phyloP scores from a whole-genome alignment of 768 basidiomycete genomes.

The Mycena polygramma region DNA sequence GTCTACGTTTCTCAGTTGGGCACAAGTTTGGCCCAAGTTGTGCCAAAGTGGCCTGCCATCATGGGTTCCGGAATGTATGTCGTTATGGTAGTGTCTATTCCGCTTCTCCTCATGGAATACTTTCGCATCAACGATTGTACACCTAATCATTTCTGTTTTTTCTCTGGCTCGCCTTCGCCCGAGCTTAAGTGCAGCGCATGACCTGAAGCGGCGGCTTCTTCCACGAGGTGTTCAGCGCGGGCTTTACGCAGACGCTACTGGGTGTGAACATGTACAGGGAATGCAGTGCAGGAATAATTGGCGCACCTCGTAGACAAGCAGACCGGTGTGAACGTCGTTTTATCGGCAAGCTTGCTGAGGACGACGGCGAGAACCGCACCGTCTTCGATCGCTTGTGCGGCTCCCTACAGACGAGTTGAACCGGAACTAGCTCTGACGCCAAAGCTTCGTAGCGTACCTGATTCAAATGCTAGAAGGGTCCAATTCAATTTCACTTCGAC shows the following conservation, averaged over 20 bases:
- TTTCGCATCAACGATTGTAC: too few species aligned
- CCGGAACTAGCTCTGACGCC: background rate
- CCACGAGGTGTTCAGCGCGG: constrained; percentile 38
- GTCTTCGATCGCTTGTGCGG: constrained; percentile 58
- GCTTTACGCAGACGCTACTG: constrained; percentile 38
- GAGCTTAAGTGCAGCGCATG: too few species aligned
- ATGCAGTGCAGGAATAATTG: background rate
- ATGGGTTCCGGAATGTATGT: too few species aligned
- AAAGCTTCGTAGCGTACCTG: constrained; percentile 16
- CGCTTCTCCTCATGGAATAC: too few species aligned
- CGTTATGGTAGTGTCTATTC: too few species aligned
- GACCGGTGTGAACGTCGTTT: constrained; percentile 29
- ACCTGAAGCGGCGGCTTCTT: constrained; percentile 39
- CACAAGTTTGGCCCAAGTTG: too few species aligned
- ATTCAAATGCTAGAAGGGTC: constrained; percentile 21
- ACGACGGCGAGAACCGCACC: constrained; percentile 50
- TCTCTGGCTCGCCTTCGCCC: too few species aligned
- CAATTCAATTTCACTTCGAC: background rate
- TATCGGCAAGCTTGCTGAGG: constrained; percentile 36
- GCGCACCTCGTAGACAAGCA: constrained; percentile 39
- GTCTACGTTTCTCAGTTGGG: too few species aligned
- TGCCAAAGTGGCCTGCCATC: too few species aligned
- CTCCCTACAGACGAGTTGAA: constrained; percentile 44
- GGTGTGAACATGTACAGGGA: background rate
- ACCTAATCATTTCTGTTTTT: too few species aligned